Base-by-base conservation (phyloP, 257 asterid genomes). In the Catharanthus roseus region DNA sequence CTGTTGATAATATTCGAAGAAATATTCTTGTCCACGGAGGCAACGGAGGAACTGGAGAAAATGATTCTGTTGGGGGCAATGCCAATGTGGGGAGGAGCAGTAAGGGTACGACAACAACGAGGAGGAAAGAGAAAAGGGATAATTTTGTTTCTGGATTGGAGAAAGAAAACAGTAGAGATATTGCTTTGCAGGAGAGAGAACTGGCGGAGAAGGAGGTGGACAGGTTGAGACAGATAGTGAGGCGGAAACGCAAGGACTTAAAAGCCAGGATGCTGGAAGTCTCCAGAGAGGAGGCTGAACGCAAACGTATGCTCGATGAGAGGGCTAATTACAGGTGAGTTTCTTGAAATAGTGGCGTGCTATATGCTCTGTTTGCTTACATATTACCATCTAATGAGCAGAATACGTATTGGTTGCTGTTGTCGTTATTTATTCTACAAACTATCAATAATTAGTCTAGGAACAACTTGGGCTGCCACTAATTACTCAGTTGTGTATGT, bases 141-240 rank as follows among this genome's bases (percentile, higher is more conserved):
- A 47, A 58, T 69, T 55, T 66, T 29, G 70, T 54, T 63, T 56
- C 78, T 24, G 75, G 77, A 33, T 47, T 72, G 71, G 80, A 80
- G 54, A 75, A 69, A 42, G 81, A 82, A 76, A 82, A 83, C 73
- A 86, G 85, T 75, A 91, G 95, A 85, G 99, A 91, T 79, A 74
- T 76, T 78, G 97, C 96, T 13, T 86, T 95, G 86, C 96, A 83
- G 83, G 99, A 95, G 84, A 88, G 97, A 70, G 97, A 95, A 64
- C 26, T 80, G 85, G 99, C 99, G 51, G 97, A 95, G 88, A 91
- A 91, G 86, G 99, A 91, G 77, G 97, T 91, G 69, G 99, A 95
- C 81, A 95, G 90, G 86, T 78, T 95, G 85, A 87, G 99, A 86
- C 97, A 91, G 87, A 78, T 86, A 68, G 88, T 91, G 77, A 85